A percentile compares a stretch with the other conserved stretches of the same genome.
Evolutionary conservation across 2,329 filamentous ascomycete species (phyloP).

Genomic region (Aotearoamyces nothofagi): DNA sequence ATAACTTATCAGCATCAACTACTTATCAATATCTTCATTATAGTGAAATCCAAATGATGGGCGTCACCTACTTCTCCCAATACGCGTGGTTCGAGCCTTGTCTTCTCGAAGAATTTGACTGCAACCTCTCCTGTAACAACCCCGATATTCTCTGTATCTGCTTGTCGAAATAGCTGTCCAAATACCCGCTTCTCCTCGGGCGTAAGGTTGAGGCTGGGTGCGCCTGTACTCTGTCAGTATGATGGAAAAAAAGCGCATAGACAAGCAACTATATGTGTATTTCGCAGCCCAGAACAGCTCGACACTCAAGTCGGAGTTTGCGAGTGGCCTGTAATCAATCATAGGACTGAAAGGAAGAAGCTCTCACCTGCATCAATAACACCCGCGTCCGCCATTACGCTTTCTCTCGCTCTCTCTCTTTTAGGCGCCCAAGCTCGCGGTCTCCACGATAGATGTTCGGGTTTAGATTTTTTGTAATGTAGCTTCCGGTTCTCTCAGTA

Average conservation of each 20-base stretch:
- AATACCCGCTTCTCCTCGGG: slow-evolving; percentile 89
- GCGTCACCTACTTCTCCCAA: slow-evolving; percentile 64
- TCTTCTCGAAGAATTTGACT: slow-evolving; percentile 97
- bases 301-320: no score
- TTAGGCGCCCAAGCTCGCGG: no score
- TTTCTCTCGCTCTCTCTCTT: neutral
- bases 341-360: no score
- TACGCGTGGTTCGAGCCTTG: slow-evolving; percentile 68
- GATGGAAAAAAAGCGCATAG: no score
- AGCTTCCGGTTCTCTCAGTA: no score
- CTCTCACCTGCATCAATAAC: slow-evolving; percentile 5
- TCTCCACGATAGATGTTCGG: no score
- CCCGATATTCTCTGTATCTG: slow-evolving; percentile 80
- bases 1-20: slow-evolving; percentile 1
- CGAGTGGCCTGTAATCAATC: no score
- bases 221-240: no score
- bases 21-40: neutral
- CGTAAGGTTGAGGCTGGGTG: slow-evolving; percentile 68
- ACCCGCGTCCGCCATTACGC: slow-evolving; percentile 3
- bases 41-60: no score
- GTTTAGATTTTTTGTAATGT: no score
- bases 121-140: slow-evolving; percentile 93
- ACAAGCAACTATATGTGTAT: no score
- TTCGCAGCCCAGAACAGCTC: no score
- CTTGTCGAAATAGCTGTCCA: slow-evolving; percentile 82